Base-by-base conservation (phyloP, 163 green algal genomes). In the Volvox carteri region DNA sequence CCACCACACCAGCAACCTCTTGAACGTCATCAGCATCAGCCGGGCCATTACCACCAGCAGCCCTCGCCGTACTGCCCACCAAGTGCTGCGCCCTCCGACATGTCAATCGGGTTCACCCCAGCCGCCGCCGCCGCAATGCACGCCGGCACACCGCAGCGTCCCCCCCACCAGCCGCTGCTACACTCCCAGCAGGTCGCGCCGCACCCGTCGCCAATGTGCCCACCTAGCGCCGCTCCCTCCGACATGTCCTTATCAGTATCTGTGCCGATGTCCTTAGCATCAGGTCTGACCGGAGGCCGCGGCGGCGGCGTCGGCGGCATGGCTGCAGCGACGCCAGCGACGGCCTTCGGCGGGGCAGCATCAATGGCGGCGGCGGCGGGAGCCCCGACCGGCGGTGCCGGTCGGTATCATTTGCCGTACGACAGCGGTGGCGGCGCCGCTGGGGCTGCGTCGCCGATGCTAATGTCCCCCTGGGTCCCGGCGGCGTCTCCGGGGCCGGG, bases 241-340 rank as follows among this genome's bases (percentile, higher is more conserved):
- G 79, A 84, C 37, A 88, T 62, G 74, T 78, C 79, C 28, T 33
- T 80, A 3, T 50, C 39, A 78, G 81, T 91, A 74, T 91, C 70
- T 37, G 14, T 58, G n/a, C 0, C 30, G 6, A 78, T 58, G 75
- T 84, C 75, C 48, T 33, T 84, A 6, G 75, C 46, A 12, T 84
- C 75, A 5, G 28, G 39, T 2, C n/a, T n/a, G 39, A 78, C 39
- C 18, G 67, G 4, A 11, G 14, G 25, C 3, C 60, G 60, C n/a
- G 19, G 23, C 8, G 60, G 11, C 23, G 60, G 2, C 23, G 4
- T 7, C 14, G 70, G 41, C 41, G 37, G 25, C 19, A 39, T 41
- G 12, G 65, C 25, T 52, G 37, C 70, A 28, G 68, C 68, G 2
- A 80, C 73, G 33, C 73, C 73, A 23, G 73, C 73, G 33, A 23